phyloP scores from a whole-genome alignment of 2,329 filamentous ascomycete species.

The Pseudogymnoascus verrucosus region DNA sequence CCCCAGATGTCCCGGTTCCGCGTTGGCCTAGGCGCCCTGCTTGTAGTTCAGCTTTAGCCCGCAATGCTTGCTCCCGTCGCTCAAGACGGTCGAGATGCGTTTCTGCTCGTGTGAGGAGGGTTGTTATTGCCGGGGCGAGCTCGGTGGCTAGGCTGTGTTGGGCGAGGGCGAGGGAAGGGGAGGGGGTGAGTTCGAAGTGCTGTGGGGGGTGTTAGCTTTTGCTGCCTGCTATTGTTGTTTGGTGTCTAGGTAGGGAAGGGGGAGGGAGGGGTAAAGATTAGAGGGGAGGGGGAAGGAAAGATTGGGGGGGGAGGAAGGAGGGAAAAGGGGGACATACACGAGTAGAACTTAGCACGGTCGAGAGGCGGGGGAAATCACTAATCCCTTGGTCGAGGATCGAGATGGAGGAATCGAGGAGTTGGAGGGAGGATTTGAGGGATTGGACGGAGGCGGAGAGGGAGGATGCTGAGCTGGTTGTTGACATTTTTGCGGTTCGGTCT shows the following conservation, averaged over 20 bases:
- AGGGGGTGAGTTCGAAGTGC: slow-evolving; percentile 68
- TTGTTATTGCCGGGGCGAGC: slow-evolving; percentile 63
- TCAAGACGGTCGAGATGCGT: slow-evolving; percentile 59
- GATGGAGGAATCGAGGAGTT: slow-evolving; percentile 30
- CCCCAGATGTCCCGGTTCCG: too few relatives aligned
- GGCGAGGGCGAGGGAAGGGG: slow-evolving; percentile 54
- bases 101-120: slow-evolving; percentile 53
- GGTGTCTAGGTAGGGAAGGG: too few relatives aligned
- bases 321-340: slow-evolving; percentile 22
- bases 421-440: slow-evolving; percentile 31
- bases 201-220: too few relatives aligned
- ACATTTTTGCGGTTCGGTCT: neutral
- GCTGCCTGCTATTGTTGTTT: too few relatives aligned
- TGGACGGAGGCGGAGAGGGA: slow-evolving; percentile 30
- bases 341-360: slow-evolving; percentile 28
- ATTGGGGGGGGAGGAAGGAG: too few relatives aligned
- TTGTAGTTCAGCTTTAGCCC: slow-evolving; percentile 58
- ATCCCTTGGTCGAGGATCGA: slow-evolving; percentile 23
- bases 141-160: slow-evolving; percentile 59
- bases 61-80: slow-evolving; percentile 55
- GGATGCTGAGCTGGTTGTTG: slow-evolving; percentile 9
- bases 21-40: slow-evolving; percentile 50
- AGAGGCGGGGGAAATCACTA: slow-evolving; percentile 28
- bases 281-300: too few relatives aligned
- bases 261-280: too few relatives aligned